A percentile compares a stretch with the other conserved stretches of the same genome.
These are phyloP conservation scores for Fusarium sp. DNA, from an alignment of 2,329 filamentous ascomycete species.

Conservation along the genomic window DNA sequence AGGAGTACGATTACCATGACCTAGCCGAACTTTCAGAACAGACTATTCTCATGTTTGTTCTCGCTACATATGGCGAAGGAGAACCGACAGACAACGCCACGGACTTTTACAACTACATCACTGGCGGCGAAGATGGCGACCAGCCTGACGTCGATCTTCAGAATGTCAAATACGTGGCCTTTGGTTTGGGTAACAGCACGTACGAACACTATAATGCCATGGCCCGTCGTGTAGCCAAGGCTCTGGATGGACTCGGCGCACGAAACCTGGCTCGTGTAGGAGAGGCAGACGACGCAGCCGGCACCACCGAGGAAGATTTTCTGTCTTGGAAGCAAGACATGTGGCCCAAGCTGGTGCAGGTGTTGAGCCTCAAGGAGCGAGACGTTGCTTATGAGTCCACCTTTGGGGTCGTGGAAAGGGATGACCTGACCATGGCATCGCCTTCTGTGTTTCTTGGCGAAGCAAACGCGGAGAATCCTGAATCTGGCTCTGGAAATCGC, in stretches of 20 bases:
- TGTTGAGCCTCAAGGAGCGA: neutral
- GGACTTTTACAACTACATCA: neutral
- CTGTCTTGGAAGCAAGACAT: slow-evolving; percentile 8
- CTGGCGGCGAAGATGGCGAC: neutral
- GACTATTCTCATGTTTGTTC: neutral
- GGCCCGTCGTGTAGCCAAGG: neutral
- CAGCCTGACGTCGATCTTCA: neutral
- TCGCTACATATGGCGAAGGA: neutral
- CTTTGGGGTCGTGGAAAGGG: neutral
- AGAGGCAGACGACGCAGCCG: slow-evolving; percentile 1
- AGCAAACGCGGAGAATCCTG: neutral
- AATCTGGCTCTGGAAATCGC: neutral
- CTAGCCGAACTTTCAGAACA: neutral
- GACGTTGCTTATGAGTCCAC: neutral
- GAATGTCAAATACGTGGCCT: slow-evolving; percentile 10
- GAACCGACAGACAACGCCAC: slow-evolving; percentile 3
- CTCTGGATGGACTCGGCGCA: neutral
- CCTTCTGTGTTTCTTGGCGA: neutral
- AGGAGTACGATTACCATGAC: slow-evolving; percentile 8
- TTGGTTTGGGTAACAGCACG: neutral
- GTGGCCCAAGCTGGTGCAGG: slow-evolving; percentile 1
- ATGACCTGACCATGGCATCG: neutral
- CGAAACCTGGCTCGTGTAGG: neutral
- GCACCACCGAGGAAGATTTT: slow-evolving; percentile 6
- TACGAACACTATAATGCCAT: slow-evolving; percentile 11